Evolutionary conservation across 2,329 filamentous ascomycete genomes (phyloP), one percentile per base, ranked within the genome.

Genomic region (Akanthomyces uredinophilus): DNA sequence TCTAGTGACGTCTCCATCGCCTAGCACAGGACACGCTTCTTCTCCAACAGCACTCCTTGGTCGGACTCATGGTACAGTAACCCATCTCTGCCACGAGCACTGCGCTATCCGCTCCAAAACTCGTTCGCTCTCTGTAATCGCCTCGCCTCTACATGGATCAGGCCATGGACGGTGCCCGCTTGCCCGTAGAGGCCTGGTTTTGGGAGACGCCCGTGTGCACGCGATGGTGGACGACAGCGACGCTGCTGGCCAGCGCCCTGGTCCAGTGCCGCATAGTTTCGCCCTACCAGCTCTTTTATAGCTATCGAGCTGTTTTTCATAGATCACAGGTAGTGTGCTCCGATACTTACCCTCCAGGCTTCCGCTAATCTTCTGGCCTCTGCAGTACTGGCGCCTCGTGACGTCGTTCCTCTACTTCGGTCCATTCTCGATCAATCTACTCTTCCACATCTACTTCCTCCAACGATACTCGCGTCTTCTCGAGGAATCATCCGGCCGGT

Each of bases 331-430:
- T 96, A 77, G 22, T 58, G 1, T 50, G 56, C 18, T 44, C 58
- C 14, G 63, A 64, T 22, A 56, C n/a, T 22, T 46, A 18, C 49
- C 44, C 6, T 41, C 32, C 13, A 62, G 6, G 13, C 56, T 3
- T 35, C 32, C 52, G 29, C 68, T 70, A 56, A 65, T 58, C 29
- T 52, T 10, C 7, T 35, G 32, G 11, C 39, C n/a, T 37, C 22
- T 29, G 16, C 63, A 97, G 92, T 98, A 96, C 76, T 99, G 95
- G 95, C 89, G 95, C 46, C 82, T 99, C n/a, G 71, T 96, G 46
- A 96, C 94, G 2, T 96, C 94, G 1, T 99, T 99, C 78, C 86
- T 98, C 71, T 99, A 98, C 80, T 98, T 98, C 72, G 95, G 95
- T 2, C 93, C 94, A 2, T 87, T 98, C 66, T 95, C 89, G 35